Conservation (phyloP, 306 rosid genomes). For the Castanea mollissima region DNA sequence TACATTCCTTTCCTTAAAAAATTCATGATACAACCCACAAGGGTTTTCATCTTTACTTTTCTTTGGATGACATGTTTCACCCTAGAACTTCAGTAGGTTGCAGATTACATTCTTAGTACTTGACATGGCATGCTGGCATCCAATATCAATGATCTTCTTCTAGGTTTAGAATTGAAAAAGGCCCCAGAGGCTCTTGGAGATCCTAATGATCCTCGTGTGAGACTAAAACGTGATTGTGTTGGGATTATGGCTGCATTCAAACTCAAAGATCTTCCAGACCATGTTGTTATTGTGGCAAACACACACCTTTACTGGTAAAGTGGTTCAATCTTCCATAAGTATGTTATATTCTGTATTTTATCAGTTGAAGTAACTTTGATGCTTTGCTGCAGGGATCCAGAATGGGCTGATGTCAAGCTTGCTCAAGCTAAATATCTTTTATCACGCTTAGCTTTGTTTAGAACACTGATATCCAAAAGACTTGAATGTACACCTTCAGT, state of each 20-base stretch:
- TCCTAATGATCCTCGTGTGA: slow-evolving; percentile 72
- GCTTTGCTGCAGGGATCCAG: slow-evolving; percentile 73
- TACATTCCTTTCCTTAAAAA: neutral
- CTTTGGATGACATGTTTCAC: neutral
- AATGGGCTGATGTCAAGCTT: slow-evolving; percentile 86
- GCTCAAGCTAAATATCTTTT: slow-evolving; percentile 91
- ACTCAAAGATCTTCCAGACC: slow-evolving; percentile 46
- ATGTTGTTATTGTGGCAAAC: slow-evolving; percentile 73
- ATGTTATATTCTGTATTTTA: slow-evolving; percentile 6
- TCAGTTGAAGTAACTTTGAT: slow-evolving; percentile 8
- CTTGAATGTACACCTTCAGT: slow-evolving; percentile 63
- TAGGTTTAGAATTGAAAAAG: slow-evolving; percentile 41
- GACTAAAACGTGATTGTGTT: slow-evolving; percentile 89
- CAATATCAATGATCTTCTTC: slow-evolving; percentile 25
- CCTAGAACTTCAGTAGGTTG: neutral
- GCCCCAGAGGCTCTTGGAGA: slow-evolving; percentile 50
- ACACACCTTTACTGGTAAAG: slow-evolving; percentile 86
- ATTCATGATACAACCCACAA: neutral
- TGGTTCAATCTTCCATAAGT: neutral
- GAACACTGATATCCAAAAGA: slow-evolving; percentile 52
- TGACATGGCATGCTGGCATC: slow-evolving; percentile 1
- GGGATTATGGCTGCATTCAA: slow-evolving; percentile 85
- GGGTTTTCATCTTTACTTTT: neutral
- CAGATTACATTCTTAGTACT: slow-evolving; percentile 8
- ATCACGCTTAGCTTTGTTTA: slow-evolving; percentile 62